Conservation (phyloP, 179 eudicot species). For the Heliamphora pulchella region DNA sequence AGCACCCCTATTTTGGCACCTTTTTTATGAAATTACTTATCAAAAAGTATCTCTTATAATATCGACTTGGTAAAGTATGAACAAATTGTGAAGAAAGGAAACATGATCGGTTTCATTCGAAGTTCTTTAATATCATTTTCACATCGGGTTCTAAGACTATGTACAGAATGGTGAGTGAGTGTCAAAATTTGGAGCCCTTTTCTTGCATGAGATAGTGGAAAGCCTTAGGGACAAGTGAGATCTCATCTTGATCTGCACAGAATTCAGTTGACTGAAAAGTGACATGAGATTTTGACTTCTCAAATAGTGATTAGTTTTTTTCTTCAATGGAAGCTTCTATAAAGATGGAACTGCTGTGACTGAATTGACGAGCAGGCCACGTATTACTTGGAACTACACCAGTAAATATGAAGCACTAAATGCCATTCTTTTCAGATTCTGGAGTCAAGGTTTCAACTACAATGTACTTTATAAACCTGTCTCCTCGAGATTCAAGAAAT, state of each 20-base stretch:
- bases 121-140: not conserved
- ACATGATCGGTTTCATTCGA: not conserved
- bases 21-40: too few relatives aligned
- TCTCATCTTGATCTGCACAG: constrained; percentile 1
- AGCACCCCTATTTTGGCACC: too few relatives aligned
- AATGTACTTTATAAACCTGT: not conserved
- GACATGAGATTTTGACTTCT: not conserved
- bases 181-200: not conserved
- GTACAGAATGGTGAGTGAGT: too few relatives aligned
- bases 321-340: not conserved
- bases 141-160: not conserved
- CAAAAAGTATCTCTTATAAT: too few relatives aligned
- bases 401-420: not conserved
- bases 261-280: not conserved
- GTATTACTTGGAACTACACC: not conserved
- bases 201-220: not conserved
- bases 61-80: too few relatives aligned
- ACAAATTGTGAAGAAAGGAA: not conserved
- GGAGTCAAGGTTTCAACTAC: not conserved
- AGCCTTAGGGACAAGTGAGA: not conserved
- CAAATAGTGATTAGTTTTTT: not conserved
- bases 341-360: not conserved
- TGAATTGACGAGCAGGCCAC: not conserved
- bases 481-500: not conserved
- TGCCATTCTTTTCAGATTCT: not conserved